Percentiles rank a stretch among this genome's conserved stretches.
These are phyloP conservation scores for Candida buenavistaensis DNA, from an alignment of 1,139 yeast genomes.

Conservation along the genomic window DNA sequence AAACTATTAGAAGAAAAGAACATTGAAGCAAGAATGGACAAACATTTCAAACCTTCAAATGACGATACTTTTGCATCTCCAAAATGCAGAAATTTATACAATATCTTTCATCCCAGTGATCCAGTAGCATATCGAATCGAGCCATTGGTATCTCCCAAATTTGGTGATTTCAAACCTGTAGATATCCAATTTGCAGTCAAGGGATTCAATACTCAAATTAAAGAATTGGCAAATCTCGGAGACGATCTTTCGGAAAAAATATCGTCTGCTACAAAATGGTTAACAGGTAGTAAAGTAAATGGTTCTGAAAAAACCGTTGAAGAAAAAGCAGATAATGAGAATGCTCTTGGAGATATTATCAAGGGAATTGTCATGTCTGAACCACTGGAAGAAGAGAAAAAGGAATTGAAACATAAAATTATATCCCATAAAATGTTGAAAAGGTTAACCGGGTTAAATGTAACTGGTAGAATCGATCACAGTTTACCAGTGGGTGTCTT, in stretches of 20 bases:
- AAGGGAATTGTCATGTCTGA: slow-evolving; percentile 29
- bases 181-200: slow-evolving; percentile 56
- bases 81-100: slow-evolving; percentile 62
- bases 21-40: slow-evolving; percentile 39
- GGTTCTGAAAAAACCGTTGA: slow-evolving; percentile 13
- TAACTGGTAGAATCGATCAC: slow-evolving; percentile 79
- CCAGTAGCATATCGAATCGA: slow-evolving; percentile 87
- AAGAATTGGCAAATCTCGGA: slow-evolving; percentile 39
- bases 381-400: slow-evolving; percentile 14
- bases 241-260: slow-evolving; percentile 48
- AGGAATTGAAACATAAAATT: slow-evolving; percentile 11
- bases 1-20: slow-evolving; percentile 63
- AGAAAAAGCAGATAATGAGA: slow-evolving; percentile 30
- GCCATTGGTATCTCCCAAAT: slow-evolving; percentile 63
- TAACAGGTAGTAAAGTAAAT: slow-evolving; percentile 22
- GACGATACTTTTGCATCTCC: slow-evolving; percentile 36
- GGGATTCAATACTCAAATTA: slow-evolving; percentile 46
- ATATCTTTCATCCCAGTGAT: slow-evolving; percentile 84
- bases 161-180: slow-evolving; percentile 60
- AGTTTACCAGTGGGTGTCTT: slow-evolving; percentile 76
- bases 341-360: slow-evolving; percentile 48
- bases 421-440: slow-evolving; percentile 23
- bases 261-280: slow-evolving; percentile 47
- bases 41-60: slow-evolving; percentile 20
- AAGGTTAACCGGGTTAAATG: slow-evolving; percentile 50